These are phyloP conservation scores for Fusarium siculi DNA, from an alignment of 2,329 filamentous ascomycete species.

Conservation along the genomic window DNA sequence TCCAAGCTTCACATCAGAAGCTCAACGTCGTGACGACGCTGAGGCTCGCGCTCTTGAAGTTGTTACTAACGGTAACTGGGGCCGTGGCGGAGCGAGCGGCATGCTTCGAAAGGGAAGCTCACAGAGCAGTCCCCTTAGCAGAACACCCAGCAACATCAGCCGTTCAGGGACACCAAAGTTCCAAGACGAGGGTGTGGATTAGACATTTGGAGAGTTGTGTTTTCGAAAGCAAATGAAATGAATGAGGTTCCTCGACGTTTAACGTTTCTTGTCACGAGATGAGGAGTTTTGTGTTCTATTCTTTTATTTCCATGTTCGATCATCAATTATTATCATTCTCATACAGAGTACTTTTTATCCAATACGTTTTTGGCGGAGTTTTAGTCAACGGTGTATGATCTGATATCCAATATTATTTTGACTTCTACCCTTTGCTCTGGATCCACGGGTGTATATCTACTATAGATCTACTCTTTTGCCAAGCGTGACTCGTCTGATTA, in stretches of 20 bases:
- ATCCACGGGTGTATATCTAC: background rate
- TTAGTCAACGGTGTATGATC: constrained; percentile 7
- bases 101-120: constrained; percentile 53
- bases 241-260: constrained; percentile 10
- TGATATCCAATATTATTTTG: constrained; percentile 12
- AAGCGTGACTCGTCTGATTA: constrained; percentile 10
- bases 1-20: constrained; percentile 52
- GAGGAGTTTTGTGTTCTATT: constrained; percentile 27
- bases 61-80: constrained; percentile 53
- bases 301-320: constrained; percentile 12
- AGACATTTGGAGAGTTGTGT: constrained; percentile 14
- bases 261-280: constrained; percentile 35
- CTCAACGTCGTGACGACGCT: constrained; percentile 53
- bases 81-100: constrained; percentile 55
- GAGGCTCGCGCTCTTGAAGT: constrained; percentile 60
- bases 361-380: background rate
- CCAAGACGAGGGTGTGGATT: constrained; percentile 50
- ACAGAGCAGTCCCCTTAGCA: constrained; percentile 21
- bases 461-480: background rate
- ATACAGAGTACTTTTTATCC: constrained; percentile 19
- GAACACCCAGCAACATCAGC: constrained; percentile 27
- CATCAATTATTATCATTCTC: constrained; percentile 2
- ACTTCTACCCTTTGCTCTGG: background rate
- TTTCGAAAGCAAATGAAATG: constrained; percentile 27
- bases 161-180: constrained; percentile 36